Base-by-base conservation (phyloP, 164 flowering plant species). In the Vitis riparia region DNA sequence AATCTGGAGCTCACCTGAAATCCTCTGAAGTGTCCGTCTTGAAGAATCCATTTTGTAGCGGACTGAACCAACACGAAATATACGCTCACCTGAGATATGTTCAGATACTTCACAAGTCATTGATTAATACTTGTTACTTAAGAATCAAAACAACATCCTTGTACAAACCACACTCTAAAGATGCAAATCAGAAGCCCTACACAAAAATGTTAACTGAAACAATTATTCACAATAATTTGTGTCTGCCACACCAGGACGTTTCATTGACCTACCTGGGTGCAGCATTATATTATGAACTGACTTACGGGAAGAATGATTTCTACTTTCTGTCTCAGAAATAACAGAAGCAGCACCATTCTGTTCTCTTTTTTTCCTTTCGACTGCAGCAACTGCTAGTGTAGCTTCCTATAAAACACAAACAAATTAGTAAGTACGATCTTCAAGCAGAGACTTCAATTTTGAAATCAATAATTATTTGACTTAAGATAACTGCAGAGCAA, bases 41-140 rank as follows among this genome's bases (percentile, higher is more conserved):
- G 98, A 85, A 63, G 93, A 69, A 81, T 95, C 99, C 98, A 93
- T 92, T 79, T 83, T 90, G 79, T 92, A 94, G 30, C 94, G 81
- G 19, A 84, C 76, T 10, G 85, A 83, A 62, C 97, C 97, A 69
- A 95, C 76, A 48, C 94, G 90, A 69, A 91, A 93, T 61, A 95
- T 79, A 16, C 92, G 88, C 58, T 88, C 96, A 70, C 99, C 99
- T 92, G 90, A 52, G 74, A 66, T 73, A 47, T 71, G 44, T 11
- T 27, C 11, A 48, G 52, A 8, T 55, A 63, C 63, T 48, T 30
- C 12, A 29, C 69, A 55, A 16, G 32, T 59, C 63, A 65, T 10
- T 30, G 37, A 69, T 27, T 15, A 11, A 30, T 9, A 5, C n/a
- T 53, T 15, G 15, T 49, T 16, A 7, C 16, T 47, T 37, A 58